Evolutionary conservation across 768 basidiomycete genomes (phyloP).

Genomic region (Kwoniella pini): DNA sequence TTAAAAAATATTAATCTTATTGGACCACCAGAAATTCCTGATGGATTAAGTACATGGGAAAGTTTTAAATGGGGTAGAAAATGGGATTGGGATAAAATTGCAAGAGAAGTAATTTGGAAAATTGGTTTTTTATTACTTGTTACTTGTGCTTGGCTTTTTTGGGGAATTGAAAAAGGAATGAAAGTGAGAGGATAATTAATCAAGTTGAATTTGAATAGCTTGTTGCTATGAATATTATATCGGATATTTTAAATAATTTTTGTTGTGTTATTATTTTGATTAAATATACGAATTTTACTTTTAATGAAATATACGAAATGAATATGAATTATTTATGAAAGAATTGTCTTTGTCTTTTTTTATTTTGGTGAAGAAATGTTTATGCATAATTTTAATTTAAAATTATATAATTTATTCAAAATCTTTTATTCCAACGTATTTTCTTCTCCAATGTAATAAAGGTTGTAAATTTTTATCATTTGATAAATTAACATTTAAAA

Average conservation of each 20-base stretch:
- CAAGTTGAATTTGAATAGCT: too few species aligned
- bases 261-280: too few species aligned
- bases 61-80: constrained; percentile 35
- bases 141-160: constrained; percentile 48
- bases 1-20: not conserved
- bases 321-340: too few species aligned
- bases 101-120: constrained; percentile 46
- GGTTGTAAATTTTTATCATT: constrained; percentile 6
- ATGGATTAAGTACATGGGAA: constrained; percentile 28
- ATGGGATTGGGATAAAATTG: constrained; percentile 50
- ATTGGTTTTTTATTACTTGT: constrained; percentile 40
- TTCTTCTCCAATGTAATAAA: constrained; percentile 21
- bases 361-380: too few species aligned
- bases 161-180: constrained; percentile 37
- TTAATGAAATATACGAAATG: too few species aligned
- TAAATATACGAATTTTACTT: too few species aligned
- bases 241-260: not conserved
- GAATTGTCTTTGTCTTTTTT: too few species aligned
- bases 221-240: not conserved
- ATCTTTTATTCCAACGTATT: constrained; percentile 17
- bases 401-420: not conserved
- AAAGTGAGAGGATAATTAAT: constrained; percentile 8
- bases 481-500: constrained; percentile 13
- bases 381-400: too few species aligned
- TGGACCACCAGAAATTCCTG: constrained; percentile 21